These are phyloP conservation scores for Solanum peruvianum DNA, from an alignment of 257 asterid genomes.

Conservation along the genomic window DNA sequence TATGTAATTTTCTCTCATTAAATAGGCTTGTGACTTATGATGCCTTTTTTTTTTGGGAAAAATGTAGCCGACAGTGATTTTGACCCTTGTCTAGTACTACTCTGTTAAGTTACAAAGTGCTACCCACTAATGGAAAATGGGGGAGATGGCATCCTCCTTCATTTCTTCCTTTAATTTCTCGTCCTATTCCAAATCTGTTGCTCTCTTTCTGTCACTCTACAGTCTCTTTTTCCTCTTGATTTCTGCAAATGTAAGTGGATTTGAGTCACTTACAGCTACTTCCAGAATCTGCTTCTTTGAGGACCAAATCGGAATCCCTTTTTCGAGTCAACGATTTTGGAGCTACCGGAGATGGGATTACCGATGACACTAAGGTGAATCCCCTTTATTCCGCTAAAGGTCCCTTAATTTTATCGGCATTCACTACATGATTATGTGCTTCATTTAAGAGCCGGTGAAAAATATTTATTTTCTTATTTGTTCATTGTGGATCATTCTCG, in stretches of 20 bases:
- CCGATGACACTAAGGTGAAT: constrained; percentile 23
- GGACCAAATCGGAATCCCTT: background rate
- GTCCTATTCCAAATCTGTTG: background rate
- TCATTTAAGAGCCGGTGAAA: background rate
- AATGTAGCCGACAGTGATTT: background rate
- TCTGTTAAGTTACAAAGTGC: background rate
- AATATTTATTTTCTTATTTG: background rate
- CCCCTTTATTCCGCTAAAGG: background rate
- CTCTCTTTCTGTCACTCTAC: background rate
- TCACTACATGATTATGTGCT: background rate
- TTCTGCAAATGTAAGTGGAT: constrained; percentile 7
- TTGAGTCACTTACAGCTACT: constrained; percentile 19
- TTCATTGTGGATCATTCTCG: background rate
- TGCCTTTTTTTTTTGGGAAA: background rate
- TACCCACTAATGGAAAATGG: background rate
- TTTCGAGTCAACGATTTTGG: constrained; percentile 21
- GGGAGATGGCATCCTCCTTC: background rate
- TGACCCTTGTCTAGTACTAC: background rate
- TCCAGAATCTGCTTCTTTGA: constrained; percentile 3
- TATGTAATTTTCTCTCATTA: background rate
- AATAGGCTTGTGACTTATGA: background rate
- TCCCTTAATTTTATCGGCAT: background rate
- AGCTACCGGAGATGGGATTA: constrained; percentile 25
- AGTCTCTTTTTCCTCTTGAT: background rate
- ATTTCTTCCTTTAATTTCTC: background rate